Conservation (phyloP, 495 filamentous ascomycete species). For the Penicillium ucsense region DNA sequence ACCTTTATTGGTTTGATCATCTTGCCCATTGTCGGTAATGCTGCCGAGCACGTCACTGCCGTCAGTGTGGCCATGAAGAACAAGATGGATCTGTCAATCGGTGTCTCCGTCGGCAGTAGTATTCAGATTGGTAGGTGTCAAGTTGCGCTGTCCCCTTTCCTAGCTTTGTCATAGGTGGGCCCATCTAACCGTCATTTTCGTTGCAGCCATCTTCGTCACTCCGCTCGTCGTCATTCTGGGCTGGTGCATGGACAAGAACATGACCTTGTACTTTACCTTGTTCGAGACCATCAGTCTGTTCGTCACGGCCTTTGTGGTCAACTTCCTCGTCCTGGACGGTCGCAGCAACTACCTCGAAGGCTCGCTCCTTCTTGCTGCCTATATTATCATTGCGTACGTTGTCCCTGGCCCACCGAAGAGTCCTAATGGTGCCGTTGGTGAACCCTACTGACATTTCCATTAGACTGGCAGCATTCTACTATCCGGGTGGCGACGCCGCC, state of each 20-base stretch:
- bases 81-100: slow-evolving; percentile 93
- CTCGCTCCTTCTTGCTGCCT: slow-evolving; percentile 68
- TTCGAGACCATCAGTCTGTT: slow-evolving; percentile 87
- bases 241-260: slow-evolving; percentile 71
- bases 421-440: too few species aligned
- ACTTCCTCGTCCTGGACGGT: slow-evolving; percentile 82
- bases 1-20: slow-evolving; percentile 85
- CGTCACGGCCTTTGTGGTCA: slow-evolving; percentile 78
- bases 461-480: slow-evolving; percentile 32
- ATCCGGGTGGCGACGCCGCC: slow-evolving; percentile 15
- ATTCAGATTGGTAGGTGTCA: slow-evolving; percentile 54
- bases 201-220: slow-evolving; percentile 72
- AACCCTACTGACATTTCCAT: background rate
- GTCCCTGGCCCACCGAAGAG: background rate
- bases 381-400: slow-evolving; percentile 46
- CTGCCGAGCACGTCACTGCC: slow-evolving; percentile 85
- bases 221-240: slow-evolving; percentile 83
- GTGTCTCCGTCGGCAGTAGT: slow-evolving; percentile 76
- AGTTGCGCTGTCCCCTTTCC: background rate
- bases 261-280: slow-evolving; percentile 84
- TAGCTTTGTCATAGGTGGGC: background rate
- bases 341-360: slow-evolving; percentile 86
- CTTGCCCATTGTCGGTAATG: slow-evolving; percentile 84
- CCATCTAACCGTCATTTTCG: slow-evolving; percentile 20
- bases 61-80: slow-evolving; percentile 85